Percentiles rank a stretch among this genome's conserved stretches.
Conservation (phyloP, 768 basidiomycete species). For the Cystofilobasidium ferigula region DNA sequence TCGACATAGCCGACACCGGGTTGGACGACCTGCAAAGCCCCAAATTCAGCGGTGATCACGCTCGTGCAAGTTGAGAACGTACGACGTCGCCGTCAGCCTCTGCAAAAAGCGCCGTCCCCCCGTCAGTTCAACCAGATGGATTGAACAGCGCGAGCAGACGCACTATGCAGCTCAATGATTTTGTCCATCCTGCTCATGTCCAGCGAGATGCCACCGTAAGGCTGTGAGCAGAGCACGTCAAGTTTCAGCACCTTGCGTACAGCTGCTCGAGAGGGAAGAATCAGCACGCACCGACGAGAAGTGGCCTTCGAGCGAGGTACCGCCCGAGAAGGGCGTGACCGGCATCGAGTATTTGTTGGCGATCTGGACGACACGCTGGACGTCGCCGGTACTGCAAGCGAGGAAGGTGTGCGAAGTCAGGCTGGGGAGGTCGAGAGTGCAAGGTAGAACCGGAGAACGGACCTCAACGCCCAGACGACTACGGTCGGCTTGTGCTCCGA, state of each 20-base stretch:
- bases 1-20: conserved; percentile 68
- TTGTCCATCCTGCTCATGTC: conserved; percentile 70
- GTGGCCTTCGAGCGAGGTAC: conserved; percentile 79
- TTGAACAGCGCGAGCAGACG: no score
- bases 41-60: neutral
- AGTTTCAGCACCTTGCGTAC: neutral
- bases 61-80: neutral
- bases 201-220: conserved; percentile 49
- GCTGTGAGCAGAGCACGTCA: neutral
- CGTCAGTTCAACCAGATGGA: no score
- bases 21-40: conserved; percentile 47
- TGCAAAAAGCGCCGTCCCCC: neutral
- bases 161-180: conserved; percentile 58
- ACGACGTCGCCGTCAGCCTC: conserved; percentile 22
- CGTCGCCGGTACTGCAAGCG: conserved; percentile 31
- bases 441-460: neutral
- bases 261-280: neutral
- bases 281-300: conserved; percentile 38
- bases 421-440: neutral
- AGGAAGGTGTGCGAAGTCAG: neutral
- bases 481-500: conserved; percentile 46
- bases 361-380: conserved; percentile 53
- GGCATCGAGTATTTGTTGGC: conserved; percentile 64
- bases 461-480: conserved; percentile 42
- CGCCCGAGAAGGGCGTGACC: conserved; percentile 69